Evolutionary conservation across 306 rosid genomes (phyloP).

Genomic region (Dryas drummondii): DNA sequence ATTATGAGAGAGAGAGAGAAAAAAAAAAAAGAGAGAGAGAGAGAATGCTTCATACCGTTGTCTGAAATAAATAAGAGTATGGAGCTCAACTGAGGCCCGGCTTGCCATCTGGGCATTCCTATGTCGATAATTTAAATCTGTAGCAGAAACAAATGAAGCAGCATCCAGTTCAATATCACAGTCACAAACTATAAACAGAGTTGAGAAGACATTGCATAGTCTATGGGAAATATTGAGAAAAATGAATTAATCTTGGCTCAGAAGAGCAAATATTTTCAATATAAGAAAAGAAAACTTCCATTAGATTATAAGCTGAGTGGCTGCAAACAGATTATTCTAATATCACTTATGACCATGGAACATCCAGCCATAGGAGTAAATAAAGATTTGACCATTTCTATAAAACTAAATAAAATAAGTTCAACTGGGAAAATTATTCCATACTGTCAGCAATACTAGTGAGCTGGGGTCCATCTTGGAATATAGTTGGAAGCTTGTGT

Average conservation of each 20-base stretch:
- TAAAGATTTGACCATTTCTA: neutral
- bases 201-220: neutral
- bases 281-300: neutral
- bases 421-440: conserved; percentile 27
- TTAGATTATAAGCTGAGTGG: neutral
- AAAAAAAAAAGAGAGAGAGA: conserved; percentile 8
- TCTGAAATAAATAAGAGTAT: conserved; percentile 76
- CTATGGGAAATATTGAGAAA: neutral
- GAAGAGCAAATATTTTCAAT: neutral
- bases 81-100: conserved; percentile 91
- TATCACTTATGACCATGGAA: neutral
- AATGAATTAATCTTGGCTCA: neutral
- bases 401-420: neutral
- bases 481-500: conserved; percentile 64
- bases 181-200: neutral
- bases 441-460: conserved; percentile 84
- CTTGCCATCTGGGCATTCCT: conserved; percentile 98
- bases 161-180: conserved; percentile 8
- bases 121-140: conserved; percentile 94
- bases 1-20: conserved; percentile 23
- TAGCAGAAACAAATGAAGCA: conserved; percentile 26
- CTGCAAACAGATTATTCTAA: neutral
- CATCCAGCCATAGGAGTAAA: neutral
- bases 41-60: conserved; percentile 47
- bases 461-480: conserved; percentile 76